Evolutionary conservation across 169 alveolate species (phyloP), one percentile per base, ranked within the genome.

Genomic region (Sarcocystis neurona): DNA sequence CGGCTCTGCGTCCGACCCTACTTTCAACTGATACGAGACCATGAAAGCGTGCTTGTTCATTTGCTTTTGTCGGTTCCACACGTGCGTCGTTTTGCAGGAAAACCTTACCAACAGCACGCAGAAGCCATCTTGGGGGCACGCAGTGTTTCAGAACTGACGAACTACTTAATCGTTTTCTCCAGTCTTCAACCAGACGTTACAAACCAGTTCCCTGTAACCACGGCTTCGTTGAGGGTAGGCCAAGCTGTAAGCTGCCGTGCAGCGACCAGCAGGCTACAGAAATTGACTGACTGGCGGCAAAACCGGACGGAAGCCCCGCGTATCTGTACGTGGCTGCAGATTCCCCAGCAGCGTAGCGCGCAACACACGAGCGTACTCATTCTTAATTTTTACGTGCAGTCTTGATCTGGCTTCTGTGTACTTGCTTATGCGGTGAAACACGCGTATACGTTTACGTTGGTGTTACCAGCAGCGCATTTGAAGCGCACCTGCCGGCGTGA

Each of bases 171-270:
- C 53, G 53, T 85, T 18, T 48, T 85, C 47, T 66, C 90, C 32
- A 23, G 41, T 32, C 75, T 85, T 4, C 58, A 85, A 27, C 58
- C 53, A 6, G 90, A 85, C 44, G 85, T 84, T 2, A 84, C 66
- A 6, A 84, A 84, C 41, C 66, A 70, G 43, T 39, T 46, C 30
- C 84, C 84, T 20, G 90, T 85, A 32, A 66, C 90, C 48, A 72
- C 48, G n/a, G 84, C 85, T 0, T 85, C 90, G 66, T 75, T 85
- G 3, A 78, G 44, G 43, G 90, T 85, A 70, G 1, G 90, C 50
- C 79, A 0, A 53, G 20, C 39, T 37, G 43, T 32, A 53, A 53
- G 10, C 63, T 10, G 10, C 20, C 20, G 10, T 53, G 63, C 20
- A 15, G 10, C 63, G 63, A 53, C 10, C 63, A 20, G 10, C 20